phyloP scores from a whole-genome alignment of 2,329 filamentous ascomycete genomes.

The Paracoccidioides brasiliensis region DNA sequence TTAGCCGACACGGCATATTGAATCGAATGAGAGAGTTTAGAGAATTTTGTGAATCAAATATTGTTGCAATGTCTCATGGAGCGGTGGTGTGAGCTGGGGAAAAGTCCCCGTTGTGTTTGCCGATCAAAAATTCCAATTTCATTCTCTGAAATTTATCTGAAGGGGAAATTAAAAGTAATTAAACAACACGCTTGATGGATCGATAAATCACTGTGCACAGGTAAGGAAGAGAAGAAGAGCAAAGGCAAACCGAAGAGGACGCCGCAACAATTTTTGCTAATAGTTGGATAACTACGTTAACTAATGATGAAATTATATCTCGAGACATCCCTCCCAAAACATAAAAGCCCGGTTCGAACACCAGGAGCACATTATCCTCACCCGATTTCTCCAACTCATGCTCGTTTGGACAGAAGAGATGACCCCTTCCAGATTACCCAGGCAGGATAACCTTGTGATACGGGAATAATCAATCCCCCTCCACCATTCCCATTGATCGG shows the following conservation, averaged over 20 bases:
- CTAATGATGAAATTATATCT: constrained; percentile 22
- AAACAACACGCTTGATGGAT: background rate
- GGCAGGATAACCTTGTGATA: constrained; percentile 29
- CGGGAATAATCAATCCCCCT: constrained; percentile 23
- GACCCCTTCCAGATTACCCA: constrained; percentile 34
- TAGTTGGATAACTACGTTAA: background rate
- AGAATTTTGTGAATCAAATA: background rate
- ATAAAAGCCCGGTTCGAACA: constrained; percentile 29
- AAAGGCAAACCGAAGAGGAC: no score
- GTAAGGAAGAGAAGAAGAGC: no score
- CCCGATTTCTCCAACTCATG: constrained; percentile 34
- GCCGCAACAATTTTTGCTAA: no score
- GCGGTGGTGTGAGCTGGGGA: no score
- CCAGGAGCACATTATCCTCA: constrained; percentile 31
- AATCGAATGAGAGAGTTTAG: background rate
- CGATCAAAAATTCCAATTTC: background rate
- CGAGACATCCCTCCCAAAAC: constrained; percentile 34
- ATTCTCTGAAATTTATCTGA: background rate
- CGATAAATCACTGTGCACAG: no score
- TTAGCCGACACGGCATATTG: background rate
- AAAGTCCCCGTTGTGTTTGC: no score
- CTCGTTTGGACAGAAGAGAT: constrained; percentile 31
- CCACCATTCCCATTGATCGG: constrained; percentile 9
- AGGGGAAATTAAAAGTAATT: background rate
- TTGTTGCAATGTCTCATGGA: no score